Evolutionary conservation across 225 moss, liverwort and hornwort species (phyloP).

Genomic region (Polytrichum commune): DNA sequence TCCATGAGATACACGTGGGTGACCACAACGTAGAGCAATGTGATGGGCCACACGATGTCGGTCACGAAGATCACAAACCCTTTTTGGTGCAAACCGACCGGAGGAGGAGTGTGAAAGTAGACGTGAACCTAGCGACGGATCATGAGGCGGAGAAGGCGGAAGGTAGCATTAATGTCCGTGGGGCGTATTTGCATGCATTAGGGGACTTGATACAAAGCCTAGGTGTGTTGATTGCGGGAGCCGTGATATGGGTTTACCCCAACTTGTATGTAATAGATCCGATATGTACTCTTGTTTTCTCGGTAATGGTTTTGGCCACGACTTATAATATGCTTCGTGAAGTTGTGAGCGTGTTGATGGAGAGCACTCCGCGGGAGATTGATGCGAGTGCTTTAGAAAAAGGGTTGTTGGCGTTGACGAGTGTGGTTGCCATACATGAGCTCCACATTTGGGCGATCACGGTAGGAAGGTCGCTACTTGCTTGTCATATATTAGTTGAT

Average conservation of each 20-base stretch:
- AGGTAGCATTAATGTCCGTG: conserved; percentile 50
- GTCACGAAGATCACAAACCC: neutral
- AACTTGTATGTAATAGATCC: conserved; percentile 67
- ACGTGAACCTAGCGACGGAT: conserved; percentile 8
- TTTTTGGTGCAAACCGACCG: neutral
- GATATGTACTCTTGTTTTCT: conserved; percentile 63
- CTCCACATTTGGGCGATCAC: conserved; percentile 91
- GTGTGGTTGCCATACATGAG: conserved; percentile 60
- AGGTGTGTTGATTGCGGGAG: conserved; percentile 59
- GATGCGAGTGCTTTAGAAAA: conserved; percentile 61
- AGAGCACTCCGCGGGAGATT: conserved; percentile 71
- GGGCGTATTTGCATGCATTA: conserved; percentile 61
- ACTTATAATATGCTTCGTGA: conserved; percentile 61
- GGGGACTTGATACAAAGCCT: conserved; percentile 73
- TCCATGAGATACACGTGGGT: conserved; percentile 16
- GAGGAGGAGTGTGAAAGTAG: conserved; percentile 26
- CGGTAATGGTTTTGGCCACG: conserved; percentile 55
- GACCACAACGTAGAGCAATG: neutral
- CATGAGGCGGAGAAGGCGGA: neutral
- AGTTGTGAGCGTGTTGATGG: conserved; percentile 64
- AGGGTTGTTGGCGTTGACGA: conserved; percentile 44
- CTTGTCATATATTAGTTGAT: conserved; percentile 61
- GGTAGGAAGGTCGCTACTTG: conserved; percentile 51
- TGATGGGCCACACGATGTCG: neutral
- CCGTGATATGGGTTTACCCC: conserved; percentile 61